Evolutionary conservation across 2,329 filamentous ascomycete genomes (phyloP).

Genomic region (Didymella pomorum): DNA sequence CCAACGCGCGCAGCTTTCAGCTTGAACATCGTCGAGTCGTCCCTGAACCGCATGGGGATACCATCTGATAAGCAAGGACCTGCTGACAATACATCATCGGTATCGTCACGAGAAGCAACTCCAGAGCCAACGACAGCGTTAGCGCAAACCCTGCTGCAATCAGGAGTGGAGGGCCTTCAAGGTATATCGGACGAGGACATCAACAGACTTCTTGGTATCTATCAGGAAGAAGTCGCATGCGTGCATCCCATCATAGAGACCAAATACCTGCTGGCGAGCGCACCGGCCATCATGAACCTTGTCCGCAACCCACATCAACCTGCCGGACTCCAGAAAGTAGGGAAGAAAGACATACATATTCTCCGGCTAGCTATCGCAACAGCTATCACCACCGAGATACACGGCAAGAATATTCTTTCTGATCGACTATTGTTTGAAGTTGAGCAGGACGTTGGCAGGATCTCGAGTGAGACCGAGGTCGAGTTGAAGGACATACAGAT

Average conservation of each 20-base stretch:
- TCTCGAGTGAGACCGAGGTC: slow-evolving; percentile 23
- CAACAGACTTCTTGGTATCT: slow-evolving; percentile 24
- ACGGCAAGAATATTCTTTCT: slow-evolving; percentile 26
- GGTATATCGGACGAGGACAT: slow-evolving; percentile 23
- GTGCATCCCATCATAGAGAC: slow-evolving; percentile 32
- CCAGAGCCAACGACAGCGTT: slow-evolving; percentile 15
- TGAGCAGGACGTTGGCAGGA: slow-evolving; percentile 26
- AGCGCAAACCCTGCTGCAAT: neutral
- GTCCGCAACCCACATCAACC: slow-evolving; percentile 8
- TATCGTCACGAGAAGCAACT: slow-evolving; percentile 22
- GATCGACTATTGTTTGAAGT: slow-evolving; percentile 24
- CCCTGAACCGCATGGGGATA: slow-evolving; percentile 28
- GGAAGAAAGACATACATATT: slow-evolving; percentile 27
- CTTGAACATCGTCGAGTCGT: slow-evolving; percentile 32
- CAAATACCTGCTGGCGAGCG: slow-evolving; percentile 17
- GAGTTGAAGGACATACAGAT: slow-evolving; percentile 33
- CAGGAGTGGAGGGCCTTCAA: slow-evolving; percentile 13
- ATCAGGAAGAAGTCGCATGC: slow-evolving; percentile 29
- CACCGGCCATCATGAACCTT: slow-evolving; percentile 17
- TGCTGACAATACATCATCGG: slow-evolving; percentile 13
- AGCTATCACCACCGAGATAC: slow-evolving; percentile 26
- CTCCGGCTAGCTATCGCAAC: slow-evolving; percentile 29
- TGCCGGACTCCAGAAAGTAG: neutral
- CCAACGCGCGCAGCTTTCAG: slow-evolving; percentile 33
- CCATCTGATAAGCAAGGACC: slow-evolving; percentile 8